Evolutionary conservation across 805 yeast species (phyloP).

Genomic region (Phaffomyces thermotolerans): DNA sequence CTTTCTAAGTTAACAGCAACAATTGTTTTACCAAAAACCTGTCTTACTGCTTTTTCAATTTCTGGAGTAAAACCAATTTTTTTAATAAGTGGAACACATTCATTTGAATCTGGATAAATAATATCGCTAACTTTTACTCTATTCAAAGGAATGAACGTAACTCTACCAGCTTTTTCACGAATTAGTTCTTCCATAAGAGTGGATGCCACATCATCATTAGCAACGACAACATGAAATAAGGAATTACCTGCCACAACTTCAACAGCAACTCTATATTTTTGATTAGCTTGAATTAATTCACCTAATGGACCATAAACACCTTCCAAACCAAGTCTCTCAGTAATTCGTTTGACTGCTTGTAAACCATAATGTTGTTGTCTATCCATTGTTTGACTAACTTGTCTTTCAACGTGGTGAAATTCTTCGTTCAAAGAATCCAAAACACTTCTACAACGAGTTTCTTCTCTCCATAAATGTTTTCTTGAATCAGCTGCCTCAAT

Average conservation of each 20-base stretch:
- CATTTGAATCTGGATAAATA: constrained; percentile 53
- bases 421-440: constrained; percentile 49
- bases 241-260: constrained; percentile 88
- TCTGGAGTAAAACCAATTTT: constrained; percentile 57
- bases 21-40: constrained; percentile 74
- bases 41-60: constrained; percentile 61
- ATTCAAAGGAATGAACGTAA: constrained; percentile 86
- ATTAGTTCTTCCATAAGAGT: constrained; percentile 68
- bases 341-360: constrained; percentile 57
- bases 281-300: constrained; percentile 73
- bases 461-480: constrained; percentile 73
- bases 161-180: constrained; percentile 69
- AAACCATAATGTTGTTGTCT: constrained; percentile 64
- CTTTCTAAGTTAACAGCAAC: constrained; percentile 63
- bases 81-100: constrained; percentile 68
- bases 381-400: constrained; percentile 68
- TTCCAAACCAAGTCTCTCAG: constrained; percentile 47
- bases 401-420: constrained; percentile 48
- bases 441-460: constrained; percentile 54
- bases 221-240: constrained; percentile 84
- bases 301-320: constrained; percentile 82
- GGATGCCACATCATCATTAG: constrained; percentile 77
- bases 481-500: constrained; percentile 53
- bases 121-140: constrained; percentile 40
- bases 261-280: constrained; percentile 75